phyloP scores from a whole-genome alignment of 257 asterid genomes.

The Nicotiana attenuata region DNA sequence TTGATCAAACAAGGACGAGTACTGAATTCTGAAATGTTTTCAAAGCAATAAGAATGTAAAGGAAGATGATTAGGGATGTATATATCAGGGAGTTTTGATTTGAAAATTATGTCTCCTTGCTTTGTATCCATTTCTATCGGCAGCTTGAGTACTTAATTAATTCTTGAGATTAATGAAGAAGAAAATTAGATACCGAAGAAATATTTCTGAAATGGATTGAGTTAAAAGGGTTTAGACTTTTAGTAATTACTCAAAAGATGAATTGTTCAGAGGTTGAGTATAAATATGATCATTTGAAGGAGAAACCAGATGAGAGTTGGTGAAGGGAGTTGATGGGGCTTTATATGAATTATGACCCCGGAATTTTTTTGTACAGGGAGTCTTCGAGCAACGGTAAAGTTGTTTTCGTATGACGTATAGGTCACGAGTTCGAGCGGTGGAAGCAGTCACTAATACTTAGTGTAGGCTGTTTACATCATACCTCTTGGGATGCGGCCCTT shows the following conservation, averaged over 20 bases:
- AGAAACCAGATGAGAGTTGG: slow-evolving; percentile 16
- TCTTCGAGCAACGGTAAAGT: too few species aligned
- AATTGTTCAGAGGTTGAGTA: slow-evolving; percentile 16
- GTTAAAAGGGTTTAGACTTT: neutral
- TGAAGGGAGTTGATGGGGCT: slow-evolving; percentile 26
- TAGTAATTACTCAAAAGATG: slow-evolving; percentile 16
- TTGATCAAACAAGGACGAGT: slow-evolving; percentile 59
- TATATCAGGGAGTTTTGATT: slow-evolving; percentile 78
- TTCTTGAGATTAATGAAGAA: neutral
- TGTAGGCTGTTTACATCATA: too few species aligned
- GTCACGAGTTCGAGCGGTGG: too few species aligned
- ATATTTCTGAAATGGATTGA: neutral
- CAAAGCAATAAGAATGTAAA: slow-evolving; percentile 68
- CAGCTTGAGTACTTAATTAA: neutral
- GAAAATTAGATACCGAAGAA: too few species aligned
- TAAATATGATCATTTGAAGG: slow-evolving; percentile 13
- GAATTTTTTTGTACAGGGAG: neutral
- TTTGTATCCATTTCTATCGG: slow-evolving; percentile 34
- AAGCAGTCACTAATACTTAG: too few species aligned
- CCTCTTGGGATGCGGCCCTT: too few species aligned
- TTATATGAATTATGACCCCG: slow-evolving; percentile 1
- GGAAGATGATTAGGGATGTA: slow-evolving; percentile 71
- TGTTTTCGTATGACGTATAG: too few species aligned
- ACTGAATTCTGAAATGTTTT: slow-evolving; percentile 39
- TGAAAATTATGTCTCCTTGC: slow-evolving; percentile 45